Evolutionary conservation across 805 yeast genomes (phyloP), one percentile per base, ranked within the genome.

Genomic region (Metschnikowia similis): DNA sequence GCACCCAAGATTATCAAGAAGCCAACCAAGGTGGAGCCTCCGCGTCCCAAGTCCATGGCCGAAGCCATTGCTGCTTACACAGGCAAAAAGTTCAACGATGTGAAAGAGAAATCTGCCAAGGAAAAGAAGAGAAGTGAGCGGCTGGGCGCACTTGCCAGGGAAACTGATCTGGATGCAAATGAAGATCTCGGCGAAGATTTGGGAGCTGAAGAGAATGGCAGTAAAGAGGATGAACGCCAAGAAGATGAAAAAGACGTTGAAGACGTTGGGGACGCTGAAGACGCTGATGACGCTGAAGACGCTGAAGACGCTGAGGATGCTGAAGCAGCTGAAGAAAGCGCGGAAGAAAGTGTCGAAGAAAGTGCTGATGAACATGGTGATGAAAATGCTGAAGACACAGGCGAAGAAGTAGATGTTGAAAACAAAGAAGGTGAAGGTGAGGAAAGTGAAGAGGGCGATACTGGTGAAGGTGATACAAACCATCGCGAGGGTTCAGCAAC

Each of bases 31-130:
- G 41, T 44, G 29, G 53, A 52, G 21, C 57, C 56, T 13, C 51
- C 48, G 41, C 56, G 57, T 38, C 57, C 62, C 40, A 66, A 70
- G 56, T 75, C 81, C 16, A 70, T 79, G 77, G 83, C 82, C 8
- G 83, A 79, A 60, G 84, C 84, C 8, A 77, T 82, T 30, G 82
- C 82, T 10, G 74, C 79, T 7, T 80, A 80, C 60, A 73, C 84
- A 1, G 82, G 83, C 29, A 79, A 79, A 50, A 76, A 72, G 57
- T 80, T 79, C 50, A 63, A 78, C 54, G 71, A 78, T 6, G 79
- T 77, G 58, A 74, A 75, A 9, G 28, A 11, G 2, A 41, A 41
- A 13, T 30, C 30, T 17, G 21, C 6, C n/a, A 35, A 16, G 32
- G 74, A 76, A 50, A 73, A 70, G 39, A 16, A 13, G 29, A n/a